Evolutionary conservation across 2,329 filamentous ascomycete species (phyloP).

Genomic region (Geoglossum cookeanum): DNA sequence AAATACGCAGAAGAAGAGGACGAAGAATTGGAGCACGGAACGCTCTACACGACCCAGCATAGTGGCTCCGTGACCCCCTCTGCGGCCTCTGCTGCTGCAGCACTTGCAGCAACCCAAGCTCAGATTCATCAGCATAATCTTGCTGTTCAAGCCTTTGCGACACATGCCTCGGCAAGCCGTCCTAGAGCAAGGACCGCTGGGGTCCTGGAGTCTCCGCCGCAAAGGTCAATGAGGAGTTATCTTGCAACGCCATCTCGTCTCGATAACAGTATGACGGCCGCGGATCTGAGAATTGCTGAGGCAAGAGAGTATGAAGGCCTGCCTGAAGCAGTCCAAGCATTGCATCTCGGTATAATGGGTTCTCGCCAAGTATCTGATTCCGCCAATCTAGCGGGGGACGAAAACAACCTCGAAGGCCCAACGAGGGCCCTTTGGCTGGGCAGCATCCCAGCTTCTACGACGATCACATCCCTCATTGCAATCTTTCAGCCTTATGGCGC

Average conservation of each 20-base stretch:
- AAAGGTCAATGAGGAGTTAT: conserved; percentile 47
- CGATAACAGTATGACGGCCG: conserved; percentile 54
- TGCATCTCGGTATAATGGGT: conserved; percentile 50
- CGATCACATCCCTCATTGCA: conserved; percentile 79
- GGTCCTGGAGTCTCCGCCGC: conserved; percentile 60
- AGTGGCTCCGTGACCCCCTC: conserved; percentile 41
- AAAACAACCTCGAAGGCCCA: conserved; percentile 67
- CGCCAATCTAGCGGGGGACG: conserved; percentile 46
- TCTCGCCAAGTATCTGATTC: conserved; percentile 22
- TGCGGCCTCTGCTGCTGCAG: conserved; percentile 34
- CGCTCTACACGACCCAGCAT: conserved; percentile 33
- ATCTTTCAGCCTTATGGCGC: conserved; percentile 90
- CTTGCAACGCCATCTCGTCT: conserved; percentile 57
- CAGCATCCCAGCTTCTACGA: conserved; percentile 92
- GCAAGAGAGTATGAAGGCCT: conserved; percentile 65
- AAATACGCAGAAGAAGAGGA: conserved; percentile 86
- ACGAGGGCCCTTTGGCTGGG: conserved; percentile 93
- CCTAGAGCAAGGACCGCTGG: conserved; percentile 84
- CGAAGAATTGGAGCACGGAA: conserved; percentile 38
- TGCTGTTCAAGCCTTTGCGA: conserved; percentile 81
- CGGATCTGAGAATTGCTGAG: conserved; percentile 56
- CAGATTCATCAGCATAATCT: conserved; percentile 79
- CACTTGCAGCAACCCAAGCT: conserved; percentile 40
- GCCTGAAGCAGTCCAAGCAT: conserved; percentile 60
- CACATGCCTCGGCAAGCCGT: conserved; percentile 59